These are phyloP conservation scores for Barbarea vulgaris DNA, from an alignment of 345 rosid genomes.

Conservation along the genomic window DNA sequence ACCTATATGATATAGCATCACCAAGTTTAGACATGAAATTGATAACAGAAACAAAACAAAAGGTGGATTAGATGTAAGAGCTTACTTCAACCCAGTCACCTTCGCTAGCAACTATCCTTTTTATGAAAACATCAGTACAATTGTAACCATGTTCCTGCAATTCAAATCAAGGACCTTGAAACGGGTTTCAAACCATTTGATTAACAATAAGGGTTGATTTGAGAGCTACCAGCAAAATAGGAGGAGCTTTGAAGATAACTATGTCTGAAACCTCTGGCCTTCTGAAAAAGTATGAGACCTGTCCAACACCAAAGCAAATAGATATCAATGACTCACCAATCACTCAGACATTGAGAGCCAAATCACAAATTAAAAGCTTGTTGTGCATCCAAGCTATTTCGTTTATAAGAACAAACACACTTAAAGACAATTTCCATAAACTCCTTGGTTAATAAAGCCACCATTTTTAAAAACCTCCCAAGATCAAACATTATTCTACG, in stretches of 20 bases:
- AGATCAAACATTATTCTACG: not conserved
- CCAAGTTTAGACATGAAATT: not conserved
- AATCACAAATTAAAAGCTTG: not conserved
- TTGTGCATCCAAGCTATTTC: not conserved
- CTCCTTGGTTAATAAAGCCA: not conserved
- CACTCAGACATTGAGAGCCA: not conserved
- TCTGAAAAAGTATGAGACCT: constrained; percentile 84
- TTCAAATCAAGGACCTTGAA: constrained; percentile 25
- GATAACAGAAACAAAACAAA: not conserved
- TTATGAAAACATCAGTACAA: constrained; percentile 72
- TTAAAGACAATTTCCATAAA: not conserved
- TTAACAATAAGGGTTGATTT: not conserved
- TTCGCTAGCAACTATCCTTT: constrained; percentile 88
- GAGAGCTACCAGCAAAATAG: constrained; percentile 58
- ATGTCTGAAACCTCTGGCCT: constrained; percentile 85
- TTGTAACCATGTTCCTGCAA: constrained; percentile 67
- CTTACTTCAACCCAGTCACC: constrained; percentile 92
- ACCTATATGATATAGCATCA: constrained; percentile 50
- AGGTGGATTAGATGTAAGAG: constrained; percentile 26
- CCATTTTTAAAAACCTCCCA: not conserved
- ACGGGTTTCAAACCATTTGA: not conserved
- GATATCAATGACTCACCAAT: not conserved
- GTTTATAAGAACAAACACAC: not conserved
- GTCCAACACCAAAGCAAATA: constrained; percentile 21
- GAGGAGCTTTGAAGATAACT: constrained; percentile 89